phyloP scores from a whole-genome alignment of 169 alveolate genomes.

The Plasmodium gaboni region DNA sequence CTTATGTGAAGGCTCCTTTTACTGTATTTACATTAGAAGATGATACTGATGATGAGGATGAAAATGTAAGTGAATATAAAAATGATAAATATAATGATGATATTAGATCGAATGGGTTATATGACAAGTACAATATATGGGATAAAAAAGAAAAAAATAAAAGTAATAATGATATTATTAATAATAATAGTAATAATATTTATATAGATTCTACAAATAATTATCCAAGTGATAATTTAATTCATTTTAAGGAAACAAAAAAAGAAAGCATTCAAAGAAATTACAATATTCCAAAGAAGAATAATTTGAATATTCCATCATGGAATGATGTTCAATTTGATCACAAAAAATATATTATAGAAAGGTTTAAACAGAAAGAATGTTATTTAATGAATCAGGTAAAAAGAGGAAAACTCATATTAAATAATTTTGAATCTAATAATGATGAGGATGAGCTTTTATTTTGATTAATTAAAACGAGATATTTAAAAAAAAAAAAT shows the following conservation, averaged over 20 bases:
- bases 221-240: no score
- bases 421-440: constrained; percentile 52
- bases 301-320: constrained; percentile 35
- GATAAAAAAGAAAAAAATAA: background rate
- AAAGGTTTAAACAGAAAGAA: constrained; percentile 46
- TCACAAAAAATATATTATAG: constrained; percentile 54
- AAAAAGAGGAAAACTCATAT: constrained; percentile 65
- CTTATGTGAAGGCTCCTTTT: constrained; percentile 52
- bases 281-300: background rate
- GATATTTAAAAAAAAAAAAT: background rate
- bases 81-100: background rate
- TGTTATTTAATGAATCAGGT: constrained; percentile 59
- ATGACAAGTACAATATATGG: background rate
- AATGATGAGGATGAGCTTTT: constrained; percentile 58
- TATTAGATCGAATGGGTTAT: background rate
- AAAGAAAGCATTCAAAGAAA: background rate
- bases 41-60: background rate
- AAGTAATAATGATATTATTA: no score
- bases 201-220: no score
- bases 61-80: background rate
- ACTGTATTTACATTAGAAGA: constrained; percentile 45
- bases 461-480: constrained; percentile 10
- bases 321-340: constrained; percentile 68
- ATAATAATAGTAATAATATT: no score
- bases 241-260: background rate